Evolutionary conservation across 2,329 filamentous ascomycete species (phyloP).

Genomic region (Trichoderma simmonsii): DNA sequence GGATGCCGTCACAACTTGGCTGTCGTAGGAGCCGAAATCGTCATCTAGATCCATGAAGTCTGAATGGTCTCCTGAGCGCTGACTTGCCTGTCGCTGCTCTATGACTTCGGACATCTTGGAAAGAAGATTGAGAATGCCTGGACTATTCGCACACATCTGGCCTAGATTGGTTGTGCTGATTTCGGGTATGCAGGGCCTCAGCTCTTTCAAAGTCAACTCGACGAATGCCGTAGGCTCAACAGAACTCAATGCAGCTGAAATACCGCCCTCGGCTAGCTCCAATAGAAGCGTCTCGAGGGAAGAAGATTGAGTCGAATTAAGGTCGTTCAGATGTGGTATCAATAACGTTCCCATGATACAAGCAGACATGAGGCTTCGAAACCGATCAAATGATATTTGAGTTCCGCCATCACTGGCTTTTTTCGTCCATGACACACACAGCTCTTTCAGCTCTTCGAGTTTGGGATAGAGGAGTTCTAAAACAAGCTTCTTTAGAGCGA

Average conservation of each 20-base stretch:
- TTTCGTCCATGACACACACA: conserved; percentile 48
- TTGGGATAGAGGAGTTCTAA: conserved; percentile 55
- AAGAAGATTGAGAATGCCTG: conserved; percentile 44
- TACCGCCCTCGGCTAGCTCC: conserved; percentile 39
- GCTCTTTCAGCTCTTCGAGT: conserved; percentile 45
- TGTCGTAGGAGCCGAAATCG: conserved; percentile 60
- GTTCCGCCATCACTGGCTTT: conserved; percentile 43
- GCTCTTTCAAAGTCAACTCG: conserved; percentile 44
- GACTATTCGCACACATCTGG: conserved; percentile 37
- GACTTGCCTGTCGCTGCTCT: conserved; percentile 24
- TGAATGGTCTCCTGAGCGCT: conserved; percentile 34
- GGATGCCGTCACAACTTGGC: conserved; percentile 40
- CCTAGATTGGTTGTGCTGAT: conserved; percentile 38
- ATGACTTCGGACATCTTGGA: conserved; percentile 35
- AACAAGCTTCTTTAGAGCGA: conserved; percentile 48
- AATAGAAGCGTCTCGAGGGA: conserved; percentile 46
- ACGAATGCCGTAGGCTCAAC: conserved; percentile 46
- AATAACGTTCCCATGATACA: conserved; percentile 46
- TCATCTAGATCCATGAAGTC: conserved; percentile 67
- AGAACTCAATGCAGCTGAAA: conserved; percentile 41
- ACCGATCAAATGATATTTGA: conserved; percentile 51
- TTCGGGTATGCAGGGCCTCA: conserved; percentile 47
- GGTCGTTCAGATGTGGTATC: conserved; percentile 45
- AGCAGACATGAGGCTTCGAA: conserved; percentile 51
- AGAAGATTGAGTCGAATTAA: conserved; percentile 47